Conservation (phyloP, 306 rosid species). For the Chamaecrista fasciculata region DNA sequence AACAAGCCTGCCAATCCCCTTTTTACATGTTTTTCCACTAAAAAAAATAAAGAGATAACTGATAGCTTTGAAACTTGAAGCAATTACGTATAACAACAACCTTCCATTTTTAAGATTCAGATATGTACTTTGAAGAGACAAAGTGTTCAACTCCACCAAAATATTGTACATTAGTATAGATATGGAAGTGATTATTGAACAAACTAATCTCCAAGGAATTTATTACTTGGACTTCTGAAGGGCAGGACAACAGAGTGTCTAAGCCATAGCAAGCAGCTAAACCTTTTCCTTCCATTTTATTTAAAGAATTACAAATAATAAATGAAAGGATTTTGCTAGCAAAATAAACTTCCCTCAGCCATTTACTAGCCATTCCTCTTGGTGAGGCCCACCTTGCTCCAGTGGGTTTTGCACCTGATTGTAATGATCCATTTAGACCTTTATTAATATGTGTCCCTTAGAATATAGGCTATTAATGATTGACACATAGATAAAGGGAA, state of each 20-base stretch:
- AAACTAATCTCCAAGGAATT: background rate
- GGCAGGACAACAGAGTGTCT: background rate
- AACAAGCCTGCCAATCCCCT: background rate
- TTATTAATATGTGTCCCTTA: background rate
- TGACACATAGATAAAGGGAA: constrained; percentile 16
- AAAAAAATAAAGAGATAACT: background rate
- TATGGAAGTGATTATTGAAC: background rate
- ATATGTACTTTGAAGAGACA: background rate
- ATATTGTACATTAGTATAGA: background rate
- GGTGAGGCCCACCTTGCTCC: background rate
- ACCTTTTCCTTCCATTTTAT: background rate
- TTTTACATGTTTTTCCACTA: background rate
- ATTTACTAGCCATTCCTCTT: background rate
- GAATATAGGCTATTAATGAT: background rate
- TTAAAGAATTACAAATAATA: background rate
- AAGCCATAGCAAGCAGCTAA: background rate
- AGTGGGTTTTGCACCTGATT: background rate
- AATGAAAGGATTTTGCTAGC: background rate
- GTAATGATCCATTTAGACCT: background rate
- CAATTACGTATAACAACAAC: background rate
- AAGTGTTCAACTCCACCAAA: background rate
- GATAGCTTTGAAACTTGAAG: background rate
- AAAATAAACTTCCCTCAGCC: constrained; percentile 5
- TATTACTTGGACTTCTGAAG: background rate
- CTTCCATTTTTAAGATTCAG: background rate